A percentile compares a stretch with the other conserved stretches of the same genome.
phyloP scores from a whole-genome alignment of 306 rosid species.

The Citrullus mucosospermus region DNA sequence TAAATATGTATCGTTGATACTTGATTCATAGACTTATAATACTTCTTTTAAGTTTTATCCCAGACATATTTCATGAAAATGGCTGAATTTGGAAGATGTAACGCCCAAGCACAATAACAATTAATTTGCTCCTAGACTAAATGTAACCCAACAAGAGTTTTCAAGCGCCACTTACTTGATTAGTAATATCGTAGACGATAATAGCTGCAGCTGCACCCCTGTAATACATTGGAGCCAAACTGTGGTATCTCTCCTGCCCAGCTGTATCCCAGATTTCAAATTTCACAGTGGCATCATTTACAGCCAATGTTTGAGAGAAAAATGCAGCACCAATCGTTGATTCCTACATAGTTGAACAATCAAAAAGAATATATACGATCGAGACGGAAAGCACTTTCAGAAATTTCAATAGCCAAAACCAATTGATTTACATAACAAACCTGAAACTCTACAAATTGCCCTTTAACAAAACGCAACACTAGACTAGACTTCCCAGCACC shows the following conservation, averaged over 20 bases:
- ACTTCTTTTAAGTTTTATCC: neutral
- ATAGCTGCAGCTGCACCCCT: constrained; percentile 63
- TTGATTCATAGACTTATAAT: neutral
- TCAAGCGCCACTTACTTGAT: constrained; percentile 31
- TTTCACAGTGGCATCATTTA: constrained; percentile 49
- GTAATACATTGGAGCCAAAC: constrained; percentile 56
- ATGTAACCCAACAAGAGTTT: neutral
- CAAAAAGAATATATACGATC: neutral
- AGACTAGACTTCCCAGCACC: constrained; percentile 60
- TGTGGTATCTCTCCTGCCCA: constrained; percentile 54
- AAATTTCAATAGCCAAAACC: neutral
- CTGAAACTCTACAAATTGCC: constrained; percentile 49
- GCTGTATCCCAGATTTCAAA: constrained; percentile 64
- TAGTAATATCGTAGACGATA: constrained; percentile 44
- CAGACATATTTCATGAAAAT: neutral
- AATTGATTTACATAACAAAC: constrained; percentile 10
- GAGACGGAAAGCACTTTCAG: neutral
- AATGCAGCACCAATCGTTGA: constrained; percentile 58
- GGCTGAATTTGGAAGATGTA: neutral
- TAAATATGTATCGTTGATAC: neutral
- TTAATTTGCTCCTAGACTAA: neutral
- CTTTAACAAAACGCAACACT: constrained; percentile 53
- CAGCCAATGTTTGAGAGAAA: constrained; percentile 57
- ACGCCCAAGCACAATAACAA: neutral
- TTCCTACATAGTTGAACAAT: constrained; percentile 25